Conservation (phyloP, 129 eudicot genomes). For the Helichrysum umbraculigerum region DNA sequence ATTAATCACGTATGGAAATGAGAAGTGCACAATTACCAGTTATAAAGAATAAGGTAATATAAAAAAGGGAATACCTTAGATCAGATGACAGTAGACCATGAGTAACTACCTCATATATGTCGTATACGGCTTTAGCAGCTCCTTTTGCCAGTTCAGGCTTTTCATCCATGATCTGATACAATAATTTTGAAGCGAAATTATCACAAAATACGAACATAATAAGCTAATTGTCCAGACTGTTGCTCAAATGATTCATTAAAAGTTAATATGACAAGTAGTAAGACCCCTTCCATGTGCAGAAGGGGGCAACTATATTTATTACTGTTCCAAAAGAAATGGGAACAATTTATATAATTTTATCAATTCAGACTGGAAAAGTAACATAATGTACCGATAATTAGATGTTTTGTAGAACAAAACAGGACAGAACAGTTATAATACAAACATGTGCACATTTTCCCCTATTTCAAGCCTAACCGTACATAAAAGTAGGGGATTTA, state of each 20-base stretch:
- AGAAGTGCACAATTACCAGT: not conserved
- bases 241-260: not conserved
- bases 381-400: not conserved
- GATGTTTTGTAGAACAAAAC: not conserved
- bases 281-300: not conserved
- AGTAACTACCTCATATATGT: constrained; percentile 86
- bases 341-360: not conserved
- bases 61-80: constrained; percentile 53
- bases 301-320: not conserved
- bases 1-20: constrained; percentile 4
- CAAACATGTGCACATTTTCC: not conserved
- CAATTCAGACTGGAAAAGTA: not conserved
- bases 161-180: constrained; percentile 63
- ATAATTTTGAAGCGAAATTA: not conserved
- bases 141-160: constrained; percentile 85
- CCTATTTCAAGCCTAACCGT: not conserved
- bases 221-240: constrained; percentile 8
- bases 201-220: constrained; percentile 5
- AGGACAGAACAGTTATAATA: not conserved
- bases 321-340: not conserved
- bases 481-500: not conserved
- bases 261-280: not conserved
- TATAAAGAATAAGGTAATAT: constrained; percentile 4
- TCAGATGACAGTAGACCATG: constrained; percentile 76
- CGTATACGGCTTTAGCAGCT: constrained; percentile 88